Base-by-base conservation (phyloP, 441 rosid species). In the Adansonia madagascariensis region DNA sequence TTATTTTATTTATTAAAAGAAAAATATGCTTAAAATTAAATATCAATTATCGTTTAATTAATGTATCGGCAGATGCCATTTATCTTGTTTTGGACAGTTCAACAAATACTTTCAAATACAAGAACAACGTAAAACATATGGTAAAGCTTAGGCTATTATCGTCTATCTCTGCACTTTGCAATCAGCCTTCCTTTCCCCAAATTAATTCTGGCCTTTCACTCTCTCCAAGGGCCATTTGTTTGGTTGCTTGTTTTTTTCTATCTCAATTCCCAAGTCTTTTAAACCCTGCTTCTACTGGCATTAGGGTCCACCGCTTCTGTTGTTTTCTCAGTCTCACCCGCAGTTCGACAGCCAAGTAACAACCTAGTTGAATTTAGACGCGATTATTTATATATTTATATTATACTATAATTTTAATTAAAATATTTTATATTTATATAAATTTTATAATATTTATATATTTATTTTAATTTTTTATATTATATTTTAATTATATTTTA, bases 131-230 rank as follows among this genome's bases (percentile, higher is more conserved):
- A 7, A 60, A 59, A 31, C 4, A 22, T 8, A 49, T 49, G 14
- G 14, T 18, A 56, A 56, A 41, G 44, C 4, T 56, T 18, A 8
- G 61, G 27, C 18, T 56, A 56, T 56, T 2, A 11, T 56, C 56
- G 3, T 50, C n/a, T 31, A 2, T 2, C 39, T 31, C 4, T 3
- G 39, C 39, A 31, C 39, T 31, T 31, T 31, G 39, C 39, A 41
- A 6, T 41, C 44, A 0, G 44, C 24, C 5, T 2, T 17, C 10
- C 10, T 8, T 10, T 3, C 9, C 12, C 41, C 1, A 8, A 50
- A 31, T 12, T 50, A 2, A 3, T 14, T 20, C 49, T 27, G 86
- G 69, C 85, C 47, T 82, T 82, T 80, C 80, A 64, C 11, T 57
- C 18, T 4, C 2, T 24, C 46, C 0, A 72, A 77, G 75, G 62